Conservation (phyloP, 2,329 filamentous ascomycete genomes). For the Ophiostoma populinum region DNA sequence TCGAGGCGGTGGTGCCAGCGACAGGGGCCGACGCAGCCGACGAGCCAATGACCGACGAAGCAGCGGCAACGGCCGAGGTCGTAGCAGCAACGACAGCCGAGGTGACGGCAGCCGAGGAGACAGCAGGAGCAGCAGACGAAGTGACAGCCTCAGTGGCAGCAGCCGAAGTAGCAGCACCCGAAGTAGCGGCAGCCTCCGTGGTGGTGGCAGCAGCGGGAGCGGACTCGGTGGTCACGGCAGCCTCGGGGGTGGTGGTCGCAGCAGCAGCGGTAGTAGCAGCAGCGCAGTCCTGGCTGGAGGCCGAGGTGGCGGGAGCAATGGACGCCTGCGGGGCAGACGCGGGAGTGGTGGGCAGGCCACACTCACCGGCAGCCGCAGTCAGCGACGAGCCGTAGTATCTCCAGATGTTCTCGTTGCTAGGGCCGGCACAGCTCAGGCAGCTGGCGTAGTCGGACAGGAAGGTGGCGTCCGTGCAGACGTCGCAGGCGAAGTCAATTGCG, state of each 20-base stretch:
- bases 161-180: background rate
- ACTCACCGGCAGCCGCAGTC: constrained; percentile 14
- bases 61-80: background rate
- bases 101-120: constrained; percentile 5
- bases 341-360: constrained; percentile 15
- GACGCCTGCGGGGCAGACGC: constrained; percentile 10
- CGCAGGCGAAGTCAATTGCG: constrained; percentile 14
- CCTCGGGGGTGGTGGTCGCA: constrained; percentile 2
- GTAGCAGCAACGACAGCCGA: background rate
- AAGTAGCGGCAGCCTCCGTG: background rate
- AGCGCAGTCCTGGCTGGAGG: background rate
- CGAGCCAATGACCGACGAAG: background rate
- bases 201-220: background rate
- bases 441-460: constrained; percentile 23
- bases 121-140: background rate
- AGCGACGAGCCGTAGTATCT: constrained; percentile 21
- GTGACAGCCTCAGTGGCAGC: background rate
- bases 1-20: background rate
- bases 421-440: constrained; percentile 22
- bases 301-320: constrained; percentile 10
- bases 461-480: constrained; percentile 20
- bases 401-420: constrained; percentile 26
- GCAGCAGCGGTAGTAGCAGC: constrained; percentile 2
- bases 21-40: background rate
- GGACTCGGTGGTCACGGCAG: background rate